Conservation (phyloP, 2,329 filamentous ascomycete species). For the Erysiphe neolycopersici region DNA sequence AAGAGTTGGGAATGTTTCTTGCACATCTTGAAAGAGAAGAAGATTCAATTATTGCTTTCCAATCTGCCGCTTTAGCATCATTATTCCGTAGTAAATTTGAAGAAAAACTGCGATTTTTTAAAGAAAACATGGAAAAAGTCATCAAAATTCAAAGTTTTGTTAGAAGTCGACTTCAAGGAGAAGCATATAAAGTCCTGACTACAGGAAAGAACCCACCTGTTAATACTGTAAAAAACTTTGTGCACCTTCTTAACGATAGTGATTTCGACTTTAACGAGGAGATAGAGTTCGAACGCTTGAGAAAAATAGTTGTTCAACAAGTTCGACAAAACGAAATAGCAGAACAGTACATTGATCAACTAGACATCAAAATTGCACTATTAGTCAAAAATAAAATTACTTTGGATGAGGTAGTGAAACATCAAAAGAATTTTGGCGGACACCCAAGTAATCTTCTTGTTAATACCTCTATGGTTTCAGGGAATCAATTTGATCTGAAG, state of each 20-base stretch:
- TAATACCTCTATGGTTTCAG: slow-evolving; percentile 66
- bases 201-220: slow-evolving; percentile 92
- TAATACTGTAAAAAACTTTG: slow-evolving; percentile 91
- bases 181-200: slow-evolving; percentile 93
- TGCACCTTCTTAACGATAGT: slow-evolving; percentile 90
- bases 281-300: slow-evolving; percentile 79
- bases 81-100: slow-evolving; percentile 49
- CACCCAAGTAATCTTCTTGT: slow-evolving; percentile 63
- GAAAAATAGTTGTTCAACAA: slow-evolving; percentile 91
- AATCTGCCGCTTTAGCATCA: slow-evolving; percentile 46
- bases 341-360: slow-evolving; percentile 92
- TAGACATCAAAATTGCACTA: slow-evolving; percentile 96
- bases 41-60: slow-evolving; percentile 45
- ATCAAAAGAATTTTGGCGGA: slow-evolving; percentile 88
- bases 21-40: slow-evolving; percentile 62
- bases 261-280: slow-evolving; percentile 99
- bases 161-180: slow-evolving; percentile 78
- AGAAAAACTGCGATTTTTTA: slow-evolving; percentile 71
- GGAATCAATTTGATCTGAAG: slow-evolving; percentile 87
- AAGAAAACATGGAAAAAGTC: slow-evolving; percentile 95
- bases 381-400: slow-evolving; percentile 99
- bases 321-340: slow-evolving; percentile 92
- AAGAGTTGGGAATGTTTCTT: slow-evolving; percentile 45
- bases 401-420: slow-evolving; percentile 85
- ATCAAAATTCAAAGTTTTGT: slow-evolving; percentile 97